Evolutionary conservation across 352 stramenopile species (phyloP).

Genomic region (Thalassiosira livingstoniorum): DNA sequence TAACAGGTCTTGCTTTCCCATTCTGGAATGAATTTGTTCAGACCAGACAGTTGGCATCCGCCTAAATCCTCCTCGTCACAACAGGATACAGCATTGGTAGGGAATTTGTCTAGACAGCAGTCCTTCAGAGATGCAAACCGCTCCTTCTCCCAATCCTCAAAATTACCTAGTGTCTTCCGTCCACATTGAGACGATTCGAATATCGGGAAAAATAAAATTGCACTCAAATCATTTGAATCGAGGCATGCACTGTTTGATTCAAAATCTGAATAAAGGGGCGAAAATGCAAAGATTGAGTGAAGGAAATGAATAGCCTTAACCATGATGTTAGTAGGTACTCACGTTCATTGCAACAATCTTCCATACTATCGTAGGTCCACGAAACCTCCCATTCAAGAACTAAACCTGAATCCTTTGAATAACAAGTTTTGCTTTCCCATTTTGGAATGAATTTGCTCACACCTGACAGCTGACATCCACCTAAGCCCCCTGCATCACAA

Average conservation of each 20-base stretch:
- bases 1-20: not conserved
- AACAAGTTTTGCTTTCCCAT: not conserved
- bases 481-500: conserved; percentile 1
- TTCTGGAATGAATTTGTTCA: conserved; percentile 1
- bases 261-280: not conserved
- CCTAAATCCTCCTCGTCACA: conserved; percentile 1
- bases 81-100: not conserved
- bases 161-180: not conserved
- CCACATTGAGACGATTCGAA: not conserved
- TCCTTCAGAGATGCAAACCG: conserved; percentile 11
- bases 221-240: too few relatives aligned
- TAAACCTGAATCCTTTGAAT: not conserved
- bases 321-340: too few relatives aligned
- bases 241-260: too few relatives aligned
- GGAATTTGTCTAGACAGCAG: conserved; percentile 11
- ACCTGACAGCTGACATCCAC: conserved; percentile 3
- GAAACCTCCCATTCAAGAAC: not conserved
- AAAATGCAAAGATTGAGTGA: too few relatives aligned
- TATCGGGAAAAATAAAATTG: conserved; percentile 8
- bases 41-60: not conserved
- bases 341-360: too few relatives aligned
- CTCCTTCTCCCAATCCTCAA: conserved; percentile 1
- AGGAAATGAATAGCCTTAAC: too few relatives aligned
- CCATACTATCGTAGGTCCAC: not conserved
- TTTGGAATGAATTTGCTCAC: not conserved